Evolutionary conservation across 805 yeast genomes (phyloP).

Genomic region (Suhomyces sp.): DNA sequence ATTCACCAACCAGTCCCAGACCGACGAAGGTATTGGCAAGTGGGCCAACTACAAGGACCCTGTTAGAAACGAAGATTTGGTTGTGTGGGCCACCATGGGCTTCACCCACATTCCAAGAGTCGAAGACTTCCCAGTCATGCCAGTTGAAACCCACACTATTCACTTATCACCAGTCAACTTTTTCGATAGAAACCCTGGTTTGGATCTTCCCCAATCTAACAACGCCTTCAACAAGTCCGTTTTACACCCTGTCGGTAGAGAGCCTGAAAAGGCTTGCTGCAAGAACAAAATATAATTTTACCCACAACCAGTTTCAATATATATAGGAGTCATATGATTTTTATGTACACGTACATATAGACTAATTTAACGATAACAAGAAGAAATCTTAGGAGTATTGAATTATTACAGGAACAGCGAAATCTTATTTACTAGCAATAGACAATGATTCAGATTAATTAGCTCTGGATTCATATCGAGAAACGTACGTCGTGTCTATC

Average conservation of each 20-base stretch:
- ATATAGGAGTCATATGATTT: neutral
- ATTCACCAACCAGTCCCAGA: slow-evolving; percentile 75
- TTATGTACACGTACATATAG: neutral
- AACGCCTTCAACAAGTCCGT: slow-evolving; percentile 66
- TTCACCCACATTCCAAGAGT: slow-evolving; percentile 80
- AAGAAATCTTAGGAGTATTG: too few species aligned
- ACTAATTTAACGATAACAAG: neutral
- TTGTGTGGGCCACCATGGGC: slow-evolving; percentile 80
- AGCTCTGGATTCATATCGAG: too few species aligned
- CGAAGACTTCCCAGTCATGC: slow-evolving; percentile 90
- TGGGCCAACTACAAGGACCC: slow-evolving; percentile 69
- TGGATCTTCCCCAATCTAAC: slow-evolving; percentile 71
- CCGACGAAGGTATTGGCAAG: slow-evolving; percentile 64
- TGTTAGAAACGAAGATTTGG: slow-evolving; percentile 72
- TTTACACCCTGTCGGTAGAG: slow-evolving; percentile 27
- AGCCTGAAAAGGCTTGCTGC: slow-evolving; percentile 30
- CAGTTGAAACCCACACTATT: slow-evolving; percentile 70
- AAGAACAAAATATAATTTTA: slow-evolving; percentile 30
- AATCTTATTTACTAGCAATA: too few species aligned
- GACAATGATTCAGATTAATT: too few species aligned
- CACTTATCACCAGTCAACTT: slow-evolving; percentile 68
- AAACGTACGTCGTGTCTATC: too few species aligned
- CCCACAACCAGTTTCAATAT: neutral
- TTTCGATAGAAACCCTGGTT: slow-evolving; percentile 74
- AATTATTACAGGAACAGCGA: too few species aligned